Percentiles rank a stretch among this genome's conserved stretches.
Conservation (phyloP, 768 basidiomycete species). For the Mycena floridula region DNA sequence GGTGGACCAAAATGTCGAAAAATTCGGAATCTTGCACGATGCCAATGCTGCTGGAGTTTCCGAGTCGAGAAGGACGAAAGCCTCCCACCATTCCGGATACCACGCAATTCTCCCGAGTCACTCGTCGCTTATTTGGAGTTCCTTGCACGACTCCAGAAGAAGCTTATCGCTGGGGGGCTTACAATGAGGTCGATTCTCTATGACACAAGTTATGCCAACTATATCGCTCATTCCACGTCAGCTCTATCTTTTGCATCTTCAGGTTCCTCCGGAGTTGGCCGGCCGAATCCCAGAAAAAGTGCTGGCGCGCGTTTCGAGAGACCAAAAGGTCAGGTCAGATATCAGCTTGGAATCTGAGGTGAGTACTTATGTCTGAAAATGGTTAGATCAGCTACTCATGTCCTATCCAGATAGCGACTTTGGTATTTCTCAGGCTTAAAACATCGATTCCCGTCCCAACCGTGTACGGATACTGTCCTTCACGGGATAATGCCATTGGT, state of each 20-base stretch:
- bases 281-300: constrained; percentile 10
- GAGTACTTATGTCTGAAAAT: background rate
- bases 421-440: constrained; percentile 15
- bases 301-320: constrained; percentile 15
- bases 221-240: too few relatives aligned
- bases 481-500: constrained; percentile 15
- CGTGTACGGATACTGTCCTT: constrained; percentile 17
- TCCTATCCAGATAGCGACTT: constrained; percentile 13
- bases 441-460: constrained; percentile 14
- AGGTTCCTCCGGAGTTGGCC: constrained; percentile 8
- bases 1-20: too few relatives aligned
- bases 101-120: constrained; percentile 15
- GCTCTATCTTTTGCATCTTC: constrained; percentile 14
- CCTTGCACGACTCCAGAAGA: constrained; percentile 13
- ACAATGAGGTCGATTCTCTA: constrained; percentile 14
- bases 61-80: constrained; percentile 12
- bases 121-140: constrained; percentile 14
- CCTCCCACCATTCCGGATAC: constrained; percentile 16
- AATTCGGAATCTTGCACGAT: constrained; percentile 3
- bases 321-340: constrained; percentile 15
- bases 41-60: constrained; percentile 12
- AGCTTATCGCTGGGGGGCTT: constrained; percentile 8
- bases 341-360: constrained; percentile 19
- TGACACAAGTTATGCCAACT: background rate
- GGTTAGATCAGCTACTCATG: background rate